Base-by-base conservation (phyloP, 2,329 filamentous ascomycete species). In the Coniochaeta sp. region DNA sequence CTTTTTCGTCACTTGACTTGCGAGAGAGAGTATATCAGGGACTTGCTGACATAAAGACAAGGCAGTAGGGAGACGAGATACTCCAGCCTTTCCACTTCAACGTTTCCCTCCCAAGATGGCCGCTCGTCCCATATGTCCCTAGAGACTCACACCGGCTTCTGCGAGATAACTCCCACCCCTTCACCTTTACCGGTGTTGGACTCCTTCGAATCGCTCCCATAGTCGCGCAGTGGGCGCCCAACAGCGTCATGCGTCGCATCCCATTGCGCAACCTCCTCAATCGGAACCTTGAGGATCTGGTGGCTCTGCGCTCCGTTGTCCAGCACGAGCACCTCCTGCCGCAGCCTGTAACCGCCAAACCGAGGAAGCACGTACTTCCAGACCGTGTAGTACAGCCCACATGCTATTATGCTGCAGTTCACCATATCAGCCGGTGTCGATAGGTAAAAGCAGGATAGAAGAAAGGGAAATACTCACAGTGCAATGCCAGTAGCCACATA, bases 401-500 rank as follows among this genome's bases (percentile, higher is more conserved):
- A 80, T 1, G 65, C 50, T 12, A 66, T 50, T 6, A 78, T 58
- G 1, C 56, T 60, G 45, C 2, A 45, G 45, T 30, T n/a, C n/a
- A n/a, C n/a, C n/a, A n/a, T n/a, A n/a, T n/a, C n/a, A n/a, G n/a
- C n/a, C n/a, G n/a, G n/a, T n/a, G n/a, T n/a, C n/a, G n/a, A n/a
- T n/a, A n/a, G n/a, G n/a, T n/a, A n/a, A n/a, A n/a, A n/a, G n/a
- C n/a, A n/a, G n/a, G n/a, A n/a, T n/a, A n/a, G n/a, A n/a, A n/a
- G n/a, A n/a, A n/a, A n/a, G n/a, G n/a, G n/a, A n/a, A n/a, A n/a
- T n/a, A 78, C 79, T 72, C 70, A 83, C 79, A 87, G 76, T 18
- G 65, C 82, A 52, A 89, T 75, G 0, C 85, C 84, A 0, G 81
- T 77, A 0, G 82, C 78, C 18, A 78, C 76, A 58, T 89, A 88